These are phyloP conservation scores for Trypanosomatidae sp. DNA, from an alignment of 208 protist species.

Conservation along the genomic window DNA sequence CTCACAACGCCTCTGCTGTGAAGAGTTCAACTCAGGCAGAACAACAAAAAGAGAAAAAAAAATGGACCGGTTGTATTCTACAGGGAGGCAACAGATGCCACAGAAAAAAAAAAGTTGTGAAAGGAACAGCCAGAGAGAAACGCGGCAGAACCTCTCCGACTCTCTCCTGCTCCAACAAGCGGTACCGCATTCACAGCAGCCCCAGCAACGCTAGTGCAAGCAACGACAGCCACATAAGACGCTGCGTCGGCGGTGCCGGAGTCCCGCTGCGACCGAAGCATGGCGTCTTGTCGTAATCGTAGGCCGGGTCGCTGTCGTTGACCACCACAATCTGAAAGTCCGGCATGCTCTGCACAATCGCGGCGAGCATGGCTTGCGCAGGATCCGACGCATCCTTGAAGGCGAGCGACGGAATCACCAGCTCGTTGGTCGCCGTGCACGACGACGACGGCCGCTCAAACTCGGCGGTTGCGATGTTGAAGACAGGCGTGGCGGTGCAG, in stretches of 20 bases:
- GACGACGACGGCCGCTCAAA: slow-evolving; percentile 18
- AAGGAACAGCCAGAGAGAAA: no score
- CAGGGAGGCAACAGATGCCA: no score
- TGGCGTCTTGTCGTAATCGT: slow-evolving; percentile 35
- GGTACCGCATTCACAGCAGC: no score
- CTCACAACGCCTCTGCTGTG: no score
- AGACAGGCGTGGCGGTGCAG: slow-evolving; percentile 36
- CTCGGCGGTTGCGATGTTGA: slow-evolving; percentile 24
- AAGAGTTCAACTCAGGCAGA: no score
- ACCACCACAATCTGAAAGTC: slow-evolving; percentile 54
- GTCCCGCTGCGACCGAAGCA: slow-evolving; percentile 37
- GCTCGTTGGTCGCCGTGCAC: slow-evolving; percentile 25
- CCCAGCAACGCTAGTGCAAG: background rate
- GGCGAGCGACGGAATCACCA: slow-evolving; percentile 36
- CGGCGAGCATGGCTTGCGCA: slow-evolving; percentile 26
- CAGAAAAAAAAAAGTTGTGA: no score
- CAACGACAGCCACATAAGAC: background rate
- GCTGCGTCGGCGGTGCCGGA: background rate
- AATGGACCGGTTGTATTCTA: no score
- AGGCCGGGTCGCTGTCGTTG: slow-evolving; percentile 37
- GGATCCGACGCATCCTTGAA: slow-evolving; percentile 29
- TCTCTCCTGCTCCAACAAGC: no score
- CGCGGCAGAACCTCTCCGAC: no score
- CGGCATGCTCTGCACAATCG: slow-evolving; percentile 36
- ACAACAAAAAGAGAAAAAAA: no score